Base-by-base conservation (phyloP, 1,139 yeast species). In the Petasospora fabianii region DNA sequence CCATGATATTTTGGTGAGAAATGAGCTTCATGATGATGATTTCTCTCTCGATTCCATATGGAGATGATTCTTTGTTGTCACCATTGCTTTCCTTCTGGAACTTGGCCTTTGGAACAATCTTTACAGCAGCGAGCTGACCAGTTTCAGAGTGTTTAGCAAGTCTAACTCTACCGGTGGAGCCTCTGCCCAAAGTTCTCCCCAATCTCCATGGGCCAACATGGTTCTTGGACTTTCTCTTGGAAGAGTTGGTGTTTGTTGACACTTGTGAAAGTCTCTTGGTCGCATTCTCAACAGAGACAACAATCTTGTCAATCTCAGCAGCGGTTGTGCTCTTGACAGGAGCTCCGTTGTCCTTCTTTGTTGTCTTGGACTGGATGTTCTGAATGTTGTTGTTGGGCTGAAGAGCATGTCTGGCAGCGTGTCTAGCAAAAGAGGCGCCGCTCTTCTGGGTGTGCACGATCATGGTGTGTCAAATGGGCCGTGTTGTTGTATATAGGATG, bases 161-260 rank as follows among this genome's bases (percentile, higher is more conserved):
- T 42, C 96, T 71, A 17, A 92, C 99, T 48, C 97, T 74, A 20
- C 98, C 97, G 2, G 96, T 86, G 19, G 95, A 83, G 10, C 99
- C 99, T 45, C 95, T 75, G 18, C 99, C 99, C 34, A 92, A 68
- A 3, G 98, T 90, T 50, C 94, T 74, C 12, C 98, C 98, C 26
- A 92, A 67, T 59, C 86, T 83, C 99, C 99, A 92, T 3, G 98
- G 97, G 1, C 99, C 99, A 35, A 87, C 84, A 47, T 79, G 80
- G 61, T 83, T 76, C 60, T 82, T 77, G 42, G 84, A 66, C 60
- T 78, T 71, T 45, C 69, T 75, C 65, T 65, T 70, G 38, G 68
- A 61, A 3, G 67, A 57, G 39, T 56, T 55, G n/a, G 73, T 60
- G 32, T 62, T 59, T 11, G 82, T 77, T 22, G 86, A 80, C 21